phyloP scores from a whole-genome alignment of 352 stramenopile species.

The Pythium sukuiense region DNA sequence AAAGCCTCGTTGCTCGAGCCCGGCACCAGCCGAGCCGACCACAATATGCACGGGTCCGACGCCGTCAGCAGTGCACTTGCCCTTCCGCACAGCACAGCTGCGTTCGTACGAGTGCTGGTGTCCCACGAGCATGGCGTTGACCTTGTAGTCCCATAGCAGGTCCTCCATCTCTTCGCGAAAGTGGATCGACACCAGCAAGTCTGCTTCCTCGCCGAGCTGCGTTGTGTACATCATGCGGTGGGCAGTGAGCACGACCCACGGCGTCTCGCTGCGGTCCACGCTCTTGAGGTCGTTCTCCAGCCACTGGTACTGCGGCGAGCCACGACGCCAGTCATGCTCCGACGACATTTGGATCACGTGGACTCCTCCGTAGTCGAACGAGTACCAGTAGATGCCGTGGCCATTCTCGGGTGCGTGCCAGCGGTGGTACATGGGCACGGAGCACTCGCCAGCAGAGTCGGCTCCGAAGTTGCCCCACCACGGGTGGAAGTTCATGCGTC shows the following conservation, averaged over 20 bases:
- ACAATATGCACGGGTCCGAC: conserved; percentile 86
- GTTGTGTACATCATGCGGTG: conserved; percentile 92
- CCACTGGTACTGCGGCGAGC: conserved; percentile 89
- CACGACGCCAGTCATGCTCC: conserved; percentile 88
- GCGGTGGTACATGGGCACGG: conserved; percentile 74
- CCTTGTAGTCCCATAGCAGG: conserved; percentile 83
- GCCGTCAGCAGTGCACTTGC: conserved; percentile 69
- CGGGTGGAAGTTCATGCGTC: conserved; percentile 69
- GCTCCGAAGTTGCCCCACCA: conserved; percentile 68
- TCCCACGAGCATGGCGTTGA: conserved; percentile 90
- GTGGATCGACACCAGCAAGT: conserved; percentile 68
- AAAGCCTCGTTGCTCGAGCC: conserved; percentile 64
- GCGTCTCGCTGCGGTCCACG: conserved; percentile 84
- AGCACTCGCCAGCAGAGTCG: conserved; percentile 75
- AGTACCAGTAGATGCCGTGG: conserved; percentile 87
- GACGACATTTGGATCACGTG: conserved; percentile 92
- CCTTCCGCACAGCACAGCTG: conserved; percentile 78
- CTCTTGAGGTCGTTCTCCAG: conserved; percentile 79
- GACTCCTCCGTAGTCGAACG: conserved; percentile 88
- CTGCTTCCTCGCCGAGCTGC: conserved; percentile 60
- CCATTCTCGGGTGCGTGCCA: conserved; percentile 65
- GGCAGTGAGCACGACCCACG: conserved; percentile 91
- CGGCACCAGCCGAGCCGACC: conserved; percentile 80
- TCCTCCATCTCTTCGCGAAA: conserved; percentile 91
- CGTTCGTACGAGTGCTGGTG: conserved; percentile 93